Base-by-base conservation (phyloP, 805 yeast species). In the Clavispora asparagi region DNA sequence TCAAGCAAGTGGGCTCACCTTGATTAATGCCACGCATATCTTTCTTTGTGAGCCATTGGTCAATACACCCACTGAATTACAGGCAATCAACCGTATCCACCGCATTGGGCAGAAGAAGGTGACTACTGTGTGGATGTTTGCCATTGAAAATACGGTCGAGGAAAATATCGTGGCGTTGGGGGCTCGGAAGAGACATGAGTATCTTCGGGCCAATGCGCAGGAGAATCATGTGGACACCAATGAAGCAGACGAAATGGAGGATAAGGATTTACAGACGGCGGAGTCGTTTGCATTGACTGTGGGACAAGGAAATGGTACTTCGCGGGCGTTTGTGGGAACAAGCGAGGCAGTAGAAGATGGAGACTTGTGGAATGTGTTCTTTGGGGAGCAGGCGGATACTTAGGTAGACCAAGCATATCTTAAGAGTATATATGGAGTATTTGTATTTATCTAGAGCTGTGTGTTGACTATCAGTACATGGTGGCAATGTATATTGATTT, bases 51-150 rank as follows among this genome's bases (percentile, higher is more conserved):
- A 94, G 65, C 98, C 99, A 1, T 72, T 94, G 47, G 84, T 94
- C 13, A 90, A 90, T 57, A 81, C 91, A 1, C 85, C 96, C 2
- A 72, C 90, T 41, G 98, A 94, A 56, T 61, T 88, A 13, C 99
- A 92, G 61, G 97, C 98, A 0, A 85, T 91, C 44, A 87, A 95
- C 42, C 77, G 99, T 51, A 82, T 94, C 38, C 96, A 92, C 60
- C 71, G 99, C 51, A 91, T 92, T 59, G 99, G 99, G 0, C 99
- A 94, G 63, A 76, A 74, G 3, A 70, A 75, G 39, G 81, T 79
- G 13, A 94, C 99, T 0, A 85, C 83, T 1, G 95, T 92, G 1
- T 94, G 98, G 97, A 84, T 86, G 79, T 90, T 92, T 68, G 82
- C 86, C 23, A 85, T 91, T 46, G 79, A 78, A 46, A 82, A 84